Evolutionary conservation across 768 basidiomycete species (phyloP).

Genomic region (Agaricus sinodeliciosus): DNA sequence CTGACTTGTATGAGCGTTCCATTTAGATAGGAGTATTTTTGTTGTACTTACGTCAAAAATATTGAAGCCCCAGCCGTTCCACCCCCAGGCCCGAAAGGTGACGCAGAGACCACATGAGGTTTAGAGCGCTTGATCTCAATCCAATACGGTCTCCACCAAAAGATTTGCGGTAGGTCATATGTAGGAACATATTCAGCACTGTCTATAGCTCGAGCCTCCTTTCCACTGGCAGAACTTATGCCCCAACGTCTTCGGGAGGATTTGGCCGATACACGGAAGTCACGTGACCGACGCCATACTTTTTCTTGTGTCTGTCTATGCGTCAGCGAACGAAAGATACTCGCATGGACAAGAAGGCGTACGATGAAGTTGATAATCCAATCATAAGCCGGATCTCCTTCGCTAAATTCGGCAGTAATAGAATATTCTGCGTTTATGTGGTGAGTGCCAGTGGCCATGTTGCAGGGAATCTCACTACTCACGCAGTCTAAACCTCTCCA

Average conservation of each 20-base stretch:
- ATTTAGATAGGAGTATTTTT: slow-evolving; percentile 11
- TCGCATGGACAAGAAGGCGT: slow-evolving; percentile 5
- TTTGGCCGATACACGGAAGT: slow-evolving; percentile 32
- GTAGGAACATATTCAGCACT: slow-evolving; percentile 35
- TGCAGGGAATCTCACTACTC: slow-evolving; percentile 12
- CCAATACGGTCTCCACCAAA: slow-evolving; percentile 35
- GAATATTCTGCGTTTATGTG: slow-evolving; percentile 29
- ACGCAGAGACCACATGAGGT: background rate
- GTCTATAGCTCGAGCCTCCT: slow-evolving; percentile 15
- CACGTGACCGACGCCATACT: slow-evolving; percentile 36
- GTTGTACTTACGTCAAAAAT: slow-evolving; percentile 22
- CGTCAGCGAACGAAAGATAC: background rate
- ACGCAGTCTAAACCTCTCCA: slow-evolving; percentile 33
- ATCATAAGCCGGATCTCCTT: slow-evolving; percentile 43
- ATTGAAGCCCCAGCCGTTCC: slow-evolving; percentile 16
- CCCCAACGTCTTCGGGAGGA: slow-evolving; percentile 34
- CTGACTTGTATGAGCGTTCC: slow-evolving; percentile 20
- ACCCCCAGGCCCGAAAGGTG: slow-evolving; percentile 9
- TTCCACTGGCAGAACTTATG: slow-evolving; percentile 18
- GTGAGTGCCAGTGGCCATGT: background rate
- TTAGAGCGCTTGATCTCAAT: slow-evolving; percentile 26
- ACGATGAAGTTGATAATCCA: slow-evolving; percentile 43
- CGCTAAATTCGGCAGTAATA: slow-evolving; percentile 37
- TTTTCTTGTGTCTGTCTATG: slow-evolving; percentile 32
- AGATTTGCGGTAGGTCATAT: slow-evolving; percentile 31